Evolutionary conservation across 495 filamentous ascomycete genomes (phyloP), one percentile per base, ranked within the genome.

Genomic region (Trichoderma gamsii): DNA sequence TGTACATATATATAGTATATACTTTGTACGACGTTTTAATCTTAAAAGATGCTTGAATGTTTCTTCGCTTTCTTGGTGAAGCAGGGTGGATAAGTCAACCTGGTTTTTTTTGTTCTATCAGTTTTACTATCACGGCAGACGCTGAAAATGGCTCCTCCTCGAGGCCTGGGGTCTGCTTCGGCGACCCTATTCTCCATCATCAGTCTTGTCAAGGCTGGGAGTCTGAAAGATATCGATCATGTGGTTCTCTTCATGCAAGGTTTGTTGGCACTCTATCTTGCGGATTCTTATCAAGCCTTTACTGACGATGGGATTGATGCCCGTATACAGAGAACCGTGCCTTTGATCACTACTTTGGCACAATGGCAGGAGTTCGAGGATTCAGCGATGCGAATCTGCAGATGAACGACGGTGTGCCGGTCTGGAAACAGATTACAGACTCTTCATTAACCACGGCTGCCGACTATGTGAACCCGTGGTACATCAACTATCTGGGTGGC

Each of bases 211-310:
- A 25, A 59, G 16, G 79, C 76, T 41, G 82, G 79, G 3, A 80
- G 81, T 16, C 69, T 86, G 35, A 77, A 76, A 27, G 82, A 84
- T 71, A 84, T 86, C 68, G 77, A 86, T 41, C 84, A 86, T 80
- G 83, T 86, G 18, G 79, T 86, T 7, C 79, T 86, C 38, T 86
- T 86, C 75, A 86, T 86, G 84, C 84, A 86, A 71, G 84, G 84
- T 73, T 82, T 82, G 68, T 21, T 41, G 67, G 18, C n/a, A 21
- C 21, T 21, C n/a, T 25, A 21, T 4, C 21, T 11, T 52, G 21
- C n/a, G 13, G 56, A 16, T 41, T 13, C n/a, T 25, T 25, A 7
- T 21, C 23, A 2, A 21, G 16, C 4, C 25, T 15, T 4, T 4
- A 12, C 15, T 11, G 15, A 41, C 16, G 4, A 38, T 38, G 56